Percentiles rank a stretch among this genome's conserved stretches.
Conservation (phyloP, 1,284 basidiomycete species). For the Moesziomyces globuligerus region DNA sequence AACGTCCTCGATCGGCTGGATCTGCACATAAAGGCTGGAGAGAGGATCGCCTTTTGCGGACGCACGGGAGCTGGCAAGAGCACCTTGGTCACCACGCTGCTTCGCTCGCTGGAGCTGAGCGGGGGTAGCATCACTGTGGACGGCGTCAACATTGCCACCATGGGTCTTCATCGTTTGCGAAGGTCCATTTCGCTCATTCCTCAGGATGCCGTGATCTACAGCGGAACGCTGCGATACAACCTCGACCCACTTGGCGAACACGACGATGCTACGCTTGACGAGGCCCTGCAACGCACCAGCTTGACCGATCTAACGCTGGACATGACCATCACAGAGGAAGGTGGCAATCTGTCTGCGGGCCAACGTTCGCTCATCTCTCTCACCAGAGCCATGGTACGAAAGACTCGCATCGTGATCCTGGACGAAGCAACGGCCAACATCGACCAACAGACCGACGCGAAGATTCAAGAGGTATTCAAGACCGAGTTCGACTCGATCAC, state of each 20-base stretch:
- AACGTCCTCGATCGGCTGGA: constrained; percentile 74
- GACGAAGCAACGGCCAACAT: constrained; percentile 55
- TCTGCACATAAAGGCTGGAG: constrained; percentile 57
- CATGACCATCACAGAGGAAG: constrained; percentile 83
- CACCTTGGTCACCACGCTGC: constrained; percentile 34
- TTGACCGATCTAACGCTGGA: constrained; percentile 69
- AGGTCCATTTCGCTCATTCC: constrained; percentile 78
- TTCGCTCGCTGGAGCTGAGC: constrained; percentile 68
- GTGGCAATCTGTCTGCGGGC: constrained; percentile 75
- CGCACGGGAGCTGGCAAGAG: constrained; percentile 56
- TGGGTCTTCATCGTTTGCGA: constrained; percentile 72
- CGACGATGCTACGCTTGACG: constrained; percentile 65
- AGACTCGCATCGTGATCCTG: constrained; percentile 30
- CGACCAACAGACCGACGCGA: constrained; percentile 58
- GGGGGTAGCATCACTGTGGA: constrained; percentile 59
- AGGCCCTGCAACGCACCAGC: constrained; percentile 60
- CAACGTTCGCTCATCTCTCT: constrained; percentile 82
- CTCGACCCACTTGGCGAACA: constrained; percentile 79
- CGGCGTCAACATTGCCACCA: constrained; percentile 70
- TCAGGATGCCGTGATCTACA: constrained; percentile 80
- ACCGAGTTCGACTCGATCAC: constrained; percentile 48
- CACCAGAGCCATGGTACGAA: constrained; percentile 75
- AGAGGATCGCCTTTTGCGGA: constrained; percentile 59
- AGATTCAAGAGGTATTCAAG: constrained; percentile 28
- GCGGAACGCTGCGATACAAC: constrained; percentile 75